Conservation (phyloP, 805 yeast genomes). For the Myxozyma lipomycoides region DNA sequence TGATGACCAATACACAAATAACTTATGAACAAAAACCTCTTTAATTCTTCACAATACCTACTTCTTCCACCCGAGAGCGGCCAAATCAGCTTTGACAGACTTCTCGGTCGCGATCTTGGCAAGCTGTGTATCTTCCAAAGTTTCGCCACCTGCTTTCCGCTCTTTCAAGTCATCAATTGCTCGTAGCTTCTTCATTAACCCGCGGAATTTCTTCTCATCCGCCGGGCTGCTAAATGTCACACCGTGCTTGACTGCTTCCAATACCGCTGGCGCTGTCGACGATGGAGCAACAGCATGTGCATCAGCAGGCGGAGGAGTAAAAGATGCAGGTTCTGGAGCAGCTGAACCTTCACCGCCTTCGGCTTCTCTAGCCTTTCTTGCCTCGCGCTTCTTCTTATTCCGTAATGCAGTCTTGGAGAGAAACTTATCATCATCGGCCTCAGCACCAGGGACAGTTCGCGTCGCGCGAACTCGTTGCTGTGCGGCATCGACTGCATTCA, state of each 20-base stretch:
- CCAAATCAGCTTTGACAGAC: slow-evolving; percentile 70
- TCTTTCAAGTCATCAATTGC: slow-evolving; percentile 90
- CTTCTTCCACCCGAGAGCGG: slow-evolving; percentile 67
- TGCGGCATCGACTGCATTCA: slow-evolving; percentile 23
- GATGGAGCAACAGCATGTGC: slow-evolving; percentile 35
- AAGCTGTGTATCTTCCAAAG: slow-evolving; percentile 87
- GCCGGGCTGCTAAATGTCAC: slow-evolving; percentile 35
- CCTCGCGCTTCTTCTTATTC: slow-evolving; percentile 72
- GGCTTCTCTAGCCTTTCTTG: slow-evolving; percentile 34
- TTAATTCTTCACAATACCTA: too few relatives aligned
- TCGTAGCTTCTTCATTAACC: slow-evolving; percentile 84
- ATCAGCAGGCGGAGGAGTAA: slow-evolving; percentile 18
- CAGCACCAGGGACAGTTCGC: slow-evolving; percentile 35
- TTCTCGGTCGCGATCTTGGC: slow-evolving; percentile 84
- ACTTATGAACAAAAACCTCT: too few relatives aligned
- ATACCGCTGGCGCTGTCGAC: slow-evolving; percentile 22
- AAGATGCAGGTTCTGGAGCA: slow-evolving; percentile 18
- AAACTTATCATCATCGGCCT: slow-evolving; percentile 42
- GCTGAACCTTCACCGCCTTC: slow-evolving; percentile 14
- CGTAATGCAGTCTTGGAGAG: slow-evolving; percentile 65
- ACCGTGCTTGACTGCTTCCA: slow-evolving; percentile 8
- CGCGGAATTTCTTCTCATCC: slow-evolving; percentile 90
- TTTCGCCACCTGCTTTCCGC: slow-evolving; percentile 78
- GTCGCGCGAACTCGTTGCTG: slow-evolving; percentile 18
- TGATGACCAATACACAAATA: too few relatives aligned